Evolutionary conservation across 495 filamentous ascomycete genomes (phyloP).

Genomic region (Neurospora sp.): DNA sequence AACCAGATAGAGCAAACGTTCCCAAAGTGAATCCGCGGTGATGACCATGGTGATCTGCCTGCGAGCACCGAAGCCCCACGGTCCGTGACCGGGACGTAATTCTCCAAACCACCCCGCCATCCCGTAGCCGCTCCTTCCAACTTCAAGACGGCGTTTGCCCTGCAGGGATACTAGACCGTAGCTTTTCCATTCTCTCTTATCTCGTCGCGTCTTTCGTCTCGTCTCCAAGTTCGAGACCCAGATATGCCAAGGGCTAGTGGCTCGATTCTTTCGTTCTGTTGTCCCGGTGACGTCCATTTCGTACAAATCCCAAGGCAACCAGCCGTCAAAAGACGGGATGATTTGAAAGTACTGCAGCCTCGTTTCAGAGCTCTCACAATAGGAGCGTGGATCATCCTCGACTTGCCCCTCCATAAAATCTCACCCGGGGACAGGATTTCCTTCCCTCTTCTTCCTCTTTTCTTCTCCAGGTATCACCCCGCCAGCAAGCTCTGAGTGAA

Average conservation of each 20-base stretch:
- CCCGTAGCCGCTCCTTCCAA: background rate
- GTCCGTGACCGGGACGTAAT: background rate
- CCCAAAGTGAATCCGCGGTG: background rate
- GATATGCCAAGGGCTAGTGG: background rate
- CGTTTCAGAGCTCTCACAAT: background rate
- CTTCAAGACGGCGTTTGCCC: background rate
- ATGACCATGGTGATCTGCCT: background rate
- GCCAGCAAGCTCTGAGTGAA: background rate
- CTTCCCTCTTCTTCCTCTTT: background rate
- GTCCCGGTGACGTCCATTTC: background rate
- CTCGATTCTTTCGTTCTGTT: background rate
- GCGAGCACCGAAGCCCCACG: background rate
- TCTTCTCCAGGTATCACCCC: background rate
- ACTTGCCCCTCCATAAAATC: background rate
- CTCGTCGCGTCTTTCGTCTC: background rate
- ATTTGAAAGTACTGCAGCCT: background rate
- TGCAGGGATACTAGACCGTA: background rate
- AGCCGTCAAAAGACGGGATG: background rate
- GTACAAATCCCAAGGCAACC: background rate
- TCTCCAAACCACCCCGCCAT: background rate
- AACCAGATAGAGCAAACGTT: background rate
- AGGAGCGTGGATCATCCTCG: background rate
- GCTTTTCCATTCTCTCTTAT: background rate
- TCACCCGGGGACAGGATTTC: background rate
- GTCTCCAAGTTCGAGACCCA: background rate